phyloP scores from a whole-genome alignment of 2,329 filamentous ascomycete species.

The Xylaria sp. region DNA sequence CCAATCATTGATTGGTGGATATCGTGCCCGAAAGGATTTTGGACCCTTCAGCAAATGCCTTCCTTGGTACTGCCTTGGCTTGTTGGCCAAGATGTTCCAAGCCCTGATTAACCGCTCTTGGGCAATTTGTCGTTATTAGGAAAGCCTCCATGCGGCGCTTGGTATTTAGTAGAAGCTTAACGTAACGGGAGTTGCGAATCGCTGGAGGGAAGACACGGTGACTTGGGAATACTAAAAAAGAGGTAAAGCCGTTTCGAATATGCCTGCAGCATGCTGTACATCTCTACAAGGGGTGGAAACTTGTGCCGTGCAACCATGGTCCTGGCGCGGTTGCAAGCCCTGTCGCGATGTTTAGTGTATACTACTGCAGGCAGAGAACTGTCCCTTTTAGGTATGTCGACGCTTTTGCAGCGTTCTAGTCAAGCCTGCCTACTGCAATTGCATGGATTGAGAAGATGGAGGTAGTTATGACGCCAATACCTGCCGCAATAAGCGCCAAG shows the following conservation, averaged over 20 bases:
- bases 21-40: slow-evolving; percentile 18
- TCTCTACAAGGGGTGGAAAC: background rate
- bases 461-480: slow-evolving; percentile 14
- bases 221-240: background rate
- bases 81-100: slow-evolving; percentile 29
- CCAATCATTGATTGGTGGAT: slow-evolving; percentile 31
- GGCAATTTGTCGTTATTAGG: slow-evolving; percentile 34
- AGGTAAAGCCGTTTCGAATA: slow-evolving; percentile 6
- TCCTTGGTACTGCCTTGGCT: slow-evolving; percentile 1
- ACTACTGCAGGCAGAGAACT: background rate
- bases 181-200: slow-evolving; percentile 9
- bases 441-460: background rate
- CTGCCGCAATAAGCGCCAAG: slow-evolving; percentile 32
- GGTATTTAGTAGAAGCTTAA: slow-evolving; percentile 32
- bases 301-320: slow-evolving; percentile 15
- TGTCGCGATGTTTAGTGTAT: slow-evolving; percentile 11
- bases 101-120: slow-evolving; percentile 36
- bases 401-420: background rate
- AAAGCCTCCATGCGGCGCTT: slow-evolving; percentile 36
- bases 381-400: slow-evolving; percentile 17
- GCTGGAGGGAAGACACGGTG: background rate
- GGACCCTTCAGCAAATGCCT: slow-evolving; percentile 27
- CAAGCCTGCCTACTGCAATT: slow-evolving; percentile 7
- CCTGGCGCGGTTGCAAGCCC: slow-evolving; percentile 18
- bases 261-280: slow-evolving; percentile 1